These are phyloP conservation scores for Diaporthe sp. DNA, from an alignment of 2,329 filamentous ascomycete species.

Conservation along the genomic window DNA sequence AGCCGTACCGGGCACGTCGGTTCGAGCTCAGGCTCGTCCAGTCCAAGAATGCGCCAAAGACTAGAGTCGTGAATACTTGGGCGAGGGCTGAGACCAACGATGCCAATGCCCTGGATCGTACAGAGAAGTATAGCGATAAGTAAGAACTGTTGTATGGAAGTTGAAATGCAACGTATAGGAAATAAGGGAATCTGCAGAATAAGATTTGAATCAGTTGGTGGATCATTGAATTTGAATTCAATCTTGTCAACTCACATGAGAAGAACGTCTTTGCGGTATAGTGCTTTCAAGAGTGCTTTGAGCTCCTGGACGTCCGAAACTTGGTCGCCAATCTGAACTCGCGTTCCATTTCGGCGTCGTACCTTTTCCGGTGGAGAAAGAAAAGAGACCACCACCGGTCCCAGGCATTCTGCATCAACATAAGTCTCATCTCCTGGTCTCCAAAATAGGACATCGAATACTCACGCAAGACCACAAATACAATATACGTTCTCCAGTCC, in stretches of 20 bases:
- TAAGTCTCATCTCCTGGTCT: neutral
- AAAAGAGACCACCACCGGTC: slow-evolving; percentile 7
- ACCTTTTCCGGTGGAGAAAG: slow-evolving; percentile 17
- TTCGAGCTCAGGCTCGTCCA: slow-evolving; percentile 42
- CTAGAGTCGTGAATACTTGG: slow-evolving; percentile 44
- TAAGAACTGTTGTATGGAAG: slow-evolving; percentile 43
- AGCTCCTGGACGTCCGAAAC: slow-evolving; percentile 39
- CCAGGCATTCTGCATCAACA: slow-evolving; percentile 1
- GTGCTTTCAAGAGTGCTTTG: slow-evolving; percentile 18
- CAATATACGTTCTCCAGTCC: slow-evolving; percentile 47
- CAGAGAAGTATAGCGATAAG: slow-evolving; percentile 44
- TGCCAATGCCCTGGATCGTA: slow-evolving; percentile 43
- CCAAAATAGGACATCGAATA: neutral
- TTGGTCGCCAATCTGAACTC: slow-evolving; percentile 33
- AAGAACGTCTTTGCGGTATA: neutral
- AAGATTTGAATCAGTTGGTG: neutral
- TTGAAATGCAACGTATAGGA: neutral
- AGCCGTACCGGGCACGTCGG: slow-evolving; percentile 44
- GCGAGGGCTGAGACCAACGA: slow-evolving; percentile 46
- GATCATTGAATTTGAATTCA: neutral
- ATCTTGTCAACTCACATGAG: slow-evolving; percentile 17
- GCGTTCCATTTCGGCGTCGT: slow-evolving; percentile 28
- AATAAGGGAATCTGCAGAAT: slow-evolving; percentile 3
- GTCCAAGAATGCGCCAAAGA: slow-evolving; percentile 48
- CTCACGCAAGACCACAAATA: slow-evolving; percentile 47